Conservation (phyloP, 192 early-diverging fungal genomes). For the Coemansia sp. region DNA sequence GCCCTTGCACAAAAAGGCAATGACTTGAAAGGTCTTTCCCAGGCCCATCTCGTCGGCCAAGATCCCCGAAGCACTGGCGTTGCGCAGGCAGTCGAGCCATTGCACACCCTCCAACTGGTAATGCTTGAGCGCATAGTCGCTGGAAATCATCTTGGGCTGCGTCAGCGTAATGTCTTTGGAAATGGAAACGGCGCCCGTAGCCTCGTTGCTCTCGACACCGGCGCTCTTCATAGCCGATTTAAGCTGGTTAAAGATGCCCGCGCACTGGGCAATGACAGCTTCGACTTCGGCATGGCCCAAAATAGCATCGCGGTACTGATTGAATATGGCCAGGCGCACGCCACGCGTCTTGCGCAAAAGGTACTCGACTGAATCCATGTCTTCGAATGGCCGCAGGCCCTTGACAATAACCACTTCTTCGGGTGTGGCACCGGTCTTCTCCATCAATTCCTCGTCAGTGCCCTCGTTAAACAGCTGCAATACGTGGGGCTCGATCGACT, state of each 20-base stretch:
- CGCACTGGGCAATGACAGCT: conserved; percentile 51
- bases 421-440: conserved; percentile 35
- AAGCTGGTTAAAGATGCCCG: conserved; percentile 43
- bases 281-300: conserved; percentile 56
- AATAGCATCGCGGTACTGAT: conserved; percentile 49
- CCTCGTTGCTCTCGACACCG: conserved; percentile 42
- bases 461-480: conserved; percentile 44
- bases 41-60: conserved; percentile 85
- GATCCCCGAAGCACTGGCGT: conserved; percentile 75
- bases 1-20: conserved; percentile 68
- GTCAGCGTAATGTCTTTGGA: conserved; percentile 30
- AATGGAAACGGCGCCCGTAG: conserved; percentile 49
- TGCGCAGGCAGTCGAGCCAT: conserved; percentile 79
- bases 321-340: conserved; percentile 62
- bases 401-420: conserved; percentile 49
- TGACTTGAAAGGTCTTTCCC: conserved; percentile 92
- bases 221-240: conserved; percentile 32
- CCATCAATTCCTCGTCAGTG: conserved; percentile 29
- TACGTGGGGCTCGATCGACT: conserved; percentile 39
- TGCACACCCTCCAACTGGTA: conserved; percentile 90
- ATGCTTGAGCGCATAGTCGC: conserved; percentile 66
- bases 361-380: conserved; percentile 56
- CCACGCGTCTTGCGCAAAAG: conserved; percentile 59
- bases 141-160: conserved; percentile 66
- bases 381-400: conserved; percentile 60